Evolutionary conservation across 169 alveolate species (phyloP), one percentile per base, ranked within the genome.

Genomic region (Plasmodium sp.): DNA sequence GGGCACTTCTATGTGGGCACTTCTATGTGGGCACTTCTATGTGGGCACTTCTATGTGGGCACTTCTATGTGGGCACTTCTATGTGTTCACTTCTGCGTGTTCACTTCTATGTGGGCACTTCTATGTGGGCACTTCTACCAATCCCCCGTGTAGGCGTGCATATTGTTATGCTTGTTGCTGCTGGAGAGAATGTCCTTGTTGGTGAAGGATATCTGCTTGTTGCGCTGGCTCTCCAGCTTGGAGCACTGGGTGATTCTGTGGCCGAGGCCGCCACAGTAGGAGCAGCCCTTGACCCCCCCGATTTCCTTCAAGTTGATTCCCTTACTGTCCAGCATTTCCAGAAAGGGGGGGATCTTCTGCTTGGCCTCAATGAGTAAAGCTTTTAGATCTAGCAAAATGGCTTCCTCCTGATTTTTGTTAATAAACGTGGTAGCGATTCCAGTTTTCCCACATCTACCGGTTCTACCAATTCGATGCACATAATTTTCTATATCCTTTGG

Each of bases 401-500:
- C 95, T 77, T 94, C 97, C 10, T 95, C 97, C 33, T 94, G 98
- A 75, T 97, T 96, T 93, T 97, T 98, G 95, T 97, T 97, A 81
- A 98, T 97, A 88, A 99, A 98, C 0, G 99, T 98, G 45, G 99
- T 98, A 27, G 99, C 99, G 22, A 97, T 97, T 31, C 99, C 99
- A 3, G 98, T 96, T 58, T 84, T 83, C 9, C 99, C 99, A 41
- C 99, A 98, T 84, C 99, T 97, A 7, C 99, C 99, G 3, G 99
- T 99, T 84, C 99, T 98, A 33, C 99, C 99, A 10, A 99, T 99
- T 84, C 99, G 95, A 93, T 99, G 99, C 33, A 99, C 98, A 96
- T 99, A 99, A 92, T 98, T 98, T 92, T 99, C 99, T 84, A 99
- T 98, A 86, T 98, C 99, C 93, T 97, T 97, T 31, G 99, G 99